Base-by-base conservation (phyloP, 768 basidiomycete genomes). In the Leccinum olivaceopallidum region DNA sequence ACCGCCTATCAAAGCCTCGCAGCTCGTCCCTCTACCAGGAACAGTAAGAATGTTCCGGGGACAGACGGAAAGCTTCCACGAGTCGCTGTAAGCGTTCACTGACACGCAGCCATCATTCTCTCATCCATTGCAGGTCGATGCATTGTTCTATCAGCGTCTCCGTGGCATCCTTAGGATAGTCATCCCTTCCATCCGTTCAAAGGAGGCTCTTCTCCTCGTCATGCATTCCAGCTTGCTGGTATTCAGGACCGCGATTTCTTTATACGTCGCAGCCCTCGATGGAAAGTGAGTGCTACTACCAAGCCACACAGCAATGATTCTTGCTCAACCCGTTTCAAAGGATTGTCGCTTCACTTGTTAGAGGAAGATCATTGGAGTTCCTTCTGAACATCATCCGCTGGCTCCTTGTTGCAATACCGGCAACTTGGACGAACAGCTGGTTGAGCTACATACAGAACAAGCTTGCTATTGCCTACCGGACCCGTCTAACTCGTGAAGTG, bases 201-300 rank as follows among this genome's bases (percentile, higher is more conserved):
- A 94, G 65, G 95, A 98, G 73, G 93, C 94, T 0, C 75, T 91
- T 56, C 83, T 98, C 54, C 82, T 99, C 16, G 76, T 87, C 50
- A 89, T 93, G 81, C 95, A 98, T 75, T 92, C 94, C 14, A 86
- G 87, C 68, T 81, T 99, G 59, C 83, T 99, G 57, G 81, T 98
- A 14, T 89, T 92, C 64, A 79, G 96, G 65, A 98, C 96, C 4
- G 88, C 92, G 2, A 88, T 98, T 51, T 95, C 93, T 16, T 78
- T 99, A 18, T 98, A 97, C 69, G 94, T 99, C 53, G 96, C 96
- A 6, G 85, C 90, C 22, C 81, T 98, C 53, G 96, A 98, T 70
- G 96, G 96, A 74, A 89, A 85, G 90, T 92, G 67, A 65, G 86
- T 79, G 16, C 57, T 54, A 20, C 42, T 12, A 9, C n/a, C n/a